A percentile compares a stretch with the other conserved stretches of the same genome.
Conservation (phyloP, 2,329 filamentous ascomycete genomes). For the Acrocalymma vagum region DNA sequence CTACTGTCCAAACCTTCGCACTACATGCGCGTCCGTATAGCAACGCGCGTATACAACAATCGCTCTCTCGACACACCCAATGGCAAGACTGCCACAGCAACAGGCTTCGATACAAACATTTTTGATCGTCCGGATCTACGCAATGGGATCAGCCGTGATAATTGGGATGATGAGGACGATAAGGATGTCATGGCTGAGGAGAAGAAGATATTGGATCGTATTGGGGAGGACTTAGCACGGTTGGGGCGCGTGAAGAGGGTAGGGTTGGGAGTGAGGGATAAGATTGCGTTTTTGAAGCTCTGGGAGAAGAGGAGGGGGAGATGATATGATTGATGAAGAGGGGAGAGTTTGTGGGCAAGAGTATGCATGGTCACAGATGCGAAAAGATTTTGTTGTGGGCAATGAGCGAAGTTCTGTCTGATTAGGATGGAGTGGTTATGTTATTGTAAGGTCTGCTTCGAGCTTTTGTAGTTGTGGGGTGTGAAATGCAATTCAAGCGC, state of each 20-base stretch:
- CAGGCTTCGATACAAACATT: slow-evolving; percentile 42
- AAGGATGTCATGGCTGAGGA: slow-evolving; percentile 57
- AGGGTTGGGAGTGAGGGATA: slow-evolving; percentile 82
- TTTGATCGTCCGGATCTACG: slow-evolving; percentile 39
- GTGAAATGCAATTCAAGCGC: too few relatives aligned
- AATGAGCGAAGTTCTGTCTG: too few relatives aligned
- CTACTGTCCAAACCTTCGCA: slow-evolving; percentile 86
- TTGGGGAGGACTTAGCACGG: slow-evolving; percentile 87
- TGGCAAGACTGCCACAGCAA: slow-evolving; percentile 16
- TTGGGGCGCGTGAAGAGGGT: slow-evolving; percentile 89
- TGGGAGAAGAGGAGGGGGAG: slow-evolving; percentile 61
- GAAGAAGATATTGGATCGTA: slow-evolving; percentile 74
- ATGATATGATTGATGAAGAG: too few relatives aligned
- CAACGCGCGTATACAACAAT: slow-evolving; percentile 69
- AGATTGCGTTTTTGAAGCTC: slow-evolving; percentile 79
- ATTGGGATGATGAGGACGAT: slow-evolving; percentile 17
- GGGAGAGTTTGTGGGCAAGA: too few relatives aligned
- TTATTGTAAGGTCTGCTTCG: too few relatives aligned
- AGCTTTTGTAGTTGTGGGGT: too few relatives aligned
- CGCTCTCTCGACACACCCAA: slow-evolving; percentile 26
- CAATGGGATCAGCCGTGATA: slow-evolving; percentile 21
- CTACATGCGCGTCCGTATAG: slow-evolving; percentile 89
- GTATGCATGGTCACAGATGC: too few relatives aligned
- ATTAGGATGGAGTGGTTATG: too few relatives aligned
- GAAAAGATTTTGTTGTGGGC: too few relatives aligned